Conservation (phyloP, 129 eudicot genomes). For the Solidago caesia region DNA sequence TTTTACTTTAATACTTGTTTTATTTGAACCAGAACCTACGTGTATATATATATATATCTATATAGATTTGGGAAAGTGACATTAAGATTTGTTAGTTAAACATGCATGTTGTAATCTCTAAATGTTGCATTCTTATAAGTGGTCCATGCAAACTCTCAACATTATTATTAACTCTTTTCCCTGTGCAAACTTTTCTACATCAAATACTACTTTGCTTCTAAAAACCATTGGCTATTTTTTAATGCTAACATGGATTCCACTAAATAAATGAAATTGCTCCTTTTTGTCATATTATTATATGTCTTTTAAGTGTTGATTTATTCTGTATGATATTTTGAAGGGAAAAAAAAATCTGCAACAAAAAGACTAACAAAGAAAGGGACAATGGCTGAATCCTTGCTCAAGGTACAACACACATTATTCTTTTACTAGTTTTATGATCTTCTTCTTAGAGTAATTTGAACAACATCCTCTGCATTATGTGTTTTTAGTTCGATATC, state of each 20-base stretch:
- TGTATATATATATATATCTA: too few species aligned
- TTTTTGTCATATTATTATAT: background rate
- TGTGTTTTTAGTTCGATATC: background rate
- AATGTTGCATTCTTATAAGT: background rate
- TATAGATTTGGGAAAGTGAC: background rate
- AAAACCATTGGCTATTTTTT: conserved; percentile 6
- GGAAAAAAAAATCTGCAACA: background rate
- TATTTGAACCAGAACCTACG: too few species aligned
- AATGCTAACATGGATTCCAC: conserved; percentile 7
- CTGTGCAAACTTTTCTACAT: background rate
- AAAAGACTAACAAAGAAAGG: conserved; percentile 12
- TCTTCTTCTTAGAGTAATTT: background rate
- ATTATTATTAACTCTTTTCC: background rate
- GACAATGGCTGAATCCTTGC: conserved; percentile 20
- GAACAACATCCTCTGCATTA: background rate
- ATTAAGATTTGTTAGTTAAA: background rate
- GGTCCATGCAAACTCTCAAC: conserved; percentile 23
- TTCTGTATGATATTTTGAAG: background rate
- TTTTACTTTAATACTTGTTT: too few species aligned
- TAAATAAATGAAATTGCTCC: conserved; percentile 10
- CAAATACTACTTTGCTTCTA: background rate
- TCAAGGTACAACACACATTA: conserved; percentile 3
- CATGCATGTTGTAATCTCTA: background rate
- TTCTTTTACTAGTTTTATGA: too few species aligned
- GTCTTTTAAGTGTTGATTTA: background rate